Evolutionary conservation across 2,329 filamentous ascomycete genomes (phyloP).

Genomic region (Leptographium flavum): DNA sequence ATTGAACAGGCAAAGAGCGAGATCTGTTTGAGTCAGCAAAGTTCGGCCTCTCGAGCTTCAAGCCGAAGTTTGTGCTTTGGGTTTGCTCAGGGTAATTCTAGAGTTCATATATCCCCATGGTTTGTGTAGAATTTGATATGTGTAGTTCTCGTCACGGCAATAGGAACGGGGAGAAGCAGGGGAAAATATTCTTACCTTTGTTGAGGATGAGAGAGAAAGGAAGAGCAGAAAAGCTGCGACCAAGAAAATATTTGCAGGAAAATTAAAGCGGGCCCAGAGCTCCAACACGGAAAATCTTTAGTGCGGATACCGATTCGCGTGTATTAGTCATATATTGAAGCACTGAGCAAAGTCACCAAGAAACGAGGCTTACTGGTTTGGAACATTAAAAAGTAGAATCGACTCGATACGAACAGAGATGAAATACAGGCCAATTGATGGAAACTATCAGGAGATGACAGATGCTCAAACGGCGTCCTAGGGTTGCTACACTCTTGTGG

Average conservation of each 20-base stretch:
- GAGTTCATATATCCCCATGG: slow-evolving; percentile 39
- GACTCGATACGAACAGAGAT: no score
- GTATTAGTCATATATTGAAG: no score
- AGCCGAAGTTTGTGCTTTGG: slow-evolving; percentile 14
- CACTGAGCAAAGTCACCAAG: no score
- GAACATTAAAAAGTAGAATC: no score
- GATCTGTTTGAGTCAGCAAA: background rate
- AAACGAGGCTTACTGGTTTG: no score
- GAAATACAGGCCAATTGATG: no score
- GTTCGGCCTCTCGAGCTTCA: slow-evolving; percentile 1
- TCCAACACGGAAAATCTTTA: no score
- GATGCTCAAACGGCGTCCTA: no score
- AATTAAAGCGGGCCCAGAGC: no score
- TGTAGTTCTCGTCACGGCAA: slow-evolving; percentile 30
- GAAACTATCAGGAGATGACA: no score
- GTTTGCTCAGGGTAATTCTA: slow-evolving; percentile 42
- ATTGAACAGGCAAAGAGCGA: background rate
- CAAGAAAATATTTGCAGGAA: background rate
- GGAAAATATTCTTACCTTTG: background rate
- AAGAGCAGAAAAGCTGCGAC: slow-evolving; percentile 6
- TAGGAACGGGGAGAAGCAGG: slow-evolving; percentile 1
- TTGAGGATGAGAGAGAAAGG: background rate
- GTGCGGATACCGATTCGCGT: no score
- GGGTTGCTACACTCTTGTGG: no score
- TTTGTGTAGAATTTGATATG: slow-evolving; percentile 47